Base-by-base conservation (phyloP, 2,329 filamentous ascomycete species). In the Microsporum canis region DNA sequence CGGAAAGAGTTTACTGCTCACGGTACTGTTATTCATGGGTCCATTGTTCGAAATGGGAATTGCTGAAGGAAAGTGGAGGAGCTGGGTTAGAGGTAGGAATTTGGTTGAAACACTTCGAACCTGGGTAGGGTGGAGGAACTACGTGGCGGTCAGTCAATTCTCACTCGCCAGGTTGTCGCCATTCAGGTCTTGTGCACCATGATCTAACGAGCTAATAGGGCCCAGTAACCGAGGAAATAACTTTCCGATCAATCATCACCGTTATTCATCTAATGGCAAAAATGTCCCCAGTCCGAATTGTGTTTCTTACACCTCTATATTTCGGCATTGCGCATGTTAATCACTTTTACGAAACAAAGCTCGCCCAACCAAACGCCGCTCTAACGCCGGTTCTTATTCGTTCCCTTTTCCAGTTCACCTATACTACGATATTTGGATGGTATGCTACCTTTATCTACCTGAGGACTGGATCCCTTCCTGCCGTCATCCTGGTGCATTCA, bases 271-370 rank as follows among this genome's bases (percentile, higher is more conserved):
- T 96, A 34, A 78, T 91, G 57, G 85, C 90, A 23, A 81, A 81
- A 51, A 77, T 84, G 58, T 79, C 80, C 49, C 72, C 77, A 0
- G 70, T 71, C 2, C 76, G 69, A 2, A 90, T 89, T 65, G 83
- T 95, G 69, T 90, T 95, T 75, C 77, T 89, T 8, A 89, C 89
- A 1, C 92, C 92, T 5, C 77, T 96, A 8, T 87, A 96, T 72
- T 97, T 97, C 71, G 92, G 92, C 58, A 84, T 96, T 51, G 91
- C 94, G 5, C 94, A 99, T 75, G 75, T 95, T 56, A 92, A 99
- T 75, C 94, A 99, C 76, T 90, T 95, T 72, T 95, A 96, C 77
- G 94, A 97, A 76, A 96, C 95, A 74, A 83, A 88, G 61, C 79
- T 95, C 61, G 89, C 88, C 0, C 84, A 95, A 68, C 89, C 89